Conservation (phyloP, 1,284 basidiomycete species). For the Sanghuangporus sanghuang region DNA sequence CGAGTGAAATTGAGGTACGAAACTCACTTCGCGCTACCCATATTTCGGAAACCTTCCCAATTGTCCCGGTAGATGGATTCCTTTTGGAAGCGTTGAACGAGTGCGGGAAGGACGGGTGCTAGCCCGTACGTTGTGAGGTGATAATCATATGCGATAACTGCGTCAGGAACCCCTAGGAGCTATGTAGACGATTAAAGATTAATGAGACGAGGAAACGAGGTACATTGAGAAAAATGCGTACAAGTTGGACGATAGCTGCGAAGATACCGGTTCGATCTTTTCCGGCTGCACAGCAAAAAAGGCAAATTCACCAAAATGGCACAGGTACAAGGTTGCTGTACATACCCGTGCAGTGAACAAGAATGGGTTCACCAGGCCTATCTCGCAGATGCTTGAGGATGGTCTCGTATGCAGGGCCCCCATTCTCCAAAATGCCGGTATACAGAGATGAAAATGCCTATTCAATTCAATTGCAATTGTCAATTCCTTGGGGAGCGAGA, state of each 20-base stretch:
- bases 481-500: neutral
- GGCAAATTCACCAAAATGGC: neutral
- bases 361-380: slow-evolving; percentile 32
- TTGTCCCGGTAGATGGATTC: slow-evolving; percentile 33
- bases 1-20: neutral
- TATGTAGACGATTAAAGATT: slow-evolving; percentile 17
- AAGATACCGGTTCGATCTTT: slow-evolving; percentile 42
- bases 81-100: slow-evolving; percentile 31
- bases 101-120: slow-evolving; percentile 29
- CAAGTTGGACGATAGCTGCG: slow-evolving; percentile 32
- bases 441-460: slow-evolving; percentile 35
- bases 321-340: neutral
- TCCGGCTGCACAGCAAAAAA: slow-evolving; percentile 29
- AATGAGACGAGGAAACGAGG: neutral
- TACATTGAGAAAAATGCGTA: slow-evolving; percentile 16
- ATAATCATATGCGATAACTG: slow-evolving; percentile 37
- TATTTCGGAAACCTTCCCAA: slow-evolving; percentile 32
- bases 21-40: slow-evolving; percentile 33
- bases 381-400: slow-evolving; percentile 37
- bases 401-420: slow-evolving; percentile 28
- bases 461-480: neutral
- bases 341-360: slow-evolving; percentile 41
- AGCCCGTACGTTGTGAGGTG: slow-evolving; percentile 35
- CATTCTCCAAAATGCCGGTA: slow-evolving; percentile 30
- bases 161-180: slow-evolving; percentile 38